Conservation (phyloP, 768 basidiomycete species). For the Strobilomyces confusus region DNA sequence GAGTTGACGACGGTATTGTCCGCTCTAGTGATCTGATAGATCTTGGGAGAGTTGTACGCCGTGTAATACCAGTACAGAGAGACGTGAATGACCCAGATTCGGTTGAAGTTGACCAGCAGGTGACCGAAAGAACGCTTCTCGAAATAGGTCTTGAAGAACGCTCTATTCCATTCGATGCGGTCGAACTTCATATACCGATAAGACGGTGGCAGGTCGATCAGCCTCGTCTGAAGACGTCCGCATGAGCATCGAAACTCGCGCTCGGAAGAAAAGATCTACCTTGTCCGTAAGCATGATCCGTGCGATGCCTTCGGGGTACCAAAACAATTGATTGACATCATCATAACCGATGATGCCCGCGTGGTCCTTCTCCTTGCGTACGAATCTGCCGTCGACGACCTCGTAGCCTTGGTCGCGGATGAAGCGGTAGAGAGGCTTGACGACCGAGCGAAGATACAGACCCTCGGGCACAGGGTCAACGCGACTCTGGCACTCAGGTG, state of each 20-base stretch:
- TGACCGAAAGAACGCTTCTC: conserved; percentile 97
- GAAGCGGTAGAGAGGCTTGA: conserved; percentile 94
- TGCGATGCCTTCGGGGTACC: conserved; percentile 98
- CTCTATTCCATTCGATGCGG: conserved; percentile 92
- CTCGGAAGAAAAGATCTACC: conserved; percentile 38
- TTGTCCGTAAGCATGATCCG: conserved; percentile 86
- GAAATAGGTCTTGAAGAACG: conserved; percentile 98
- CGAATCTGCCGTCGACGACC: conserved; percentile 91
- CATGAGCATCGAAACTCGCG: not conserved
- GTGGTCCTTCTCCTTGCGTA: conserved; percentile 90
- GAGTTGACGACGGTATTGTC: conserved; percentile 47
- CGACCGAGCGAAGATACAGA: conserved; percentile 84
- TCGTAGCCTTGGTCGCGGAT: conserved; percentile 98
- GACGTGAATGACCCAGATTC: conserved; percentile 97
- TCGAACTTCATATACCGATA: conserved; percentile 98
- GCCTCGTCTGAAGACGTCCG: conserved; percentile 55
- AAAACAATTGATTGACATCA: conserved; percentile 98
- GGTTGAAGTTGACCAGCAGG: conserved; percentile 98
- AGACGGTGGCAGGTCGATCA: conserved; percentile 86
- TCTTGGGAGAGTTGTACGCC: conserved; percentile 83
- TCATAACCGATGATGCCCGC: conserved; percentile 96
- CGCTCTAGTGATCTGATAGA: conserved; percentile 55
- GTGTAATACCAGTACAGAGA: conserved; percentile 97
- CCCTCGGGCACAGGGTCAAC: conserved; percentile 93
- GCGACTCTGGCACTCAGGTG: conserved; percentile 93